Evolutionary conservation across 2,329 filamentous ascomycete genomes (phyloP).

Genomic region (Phaeosphaeriaceae sp.): DNA sequence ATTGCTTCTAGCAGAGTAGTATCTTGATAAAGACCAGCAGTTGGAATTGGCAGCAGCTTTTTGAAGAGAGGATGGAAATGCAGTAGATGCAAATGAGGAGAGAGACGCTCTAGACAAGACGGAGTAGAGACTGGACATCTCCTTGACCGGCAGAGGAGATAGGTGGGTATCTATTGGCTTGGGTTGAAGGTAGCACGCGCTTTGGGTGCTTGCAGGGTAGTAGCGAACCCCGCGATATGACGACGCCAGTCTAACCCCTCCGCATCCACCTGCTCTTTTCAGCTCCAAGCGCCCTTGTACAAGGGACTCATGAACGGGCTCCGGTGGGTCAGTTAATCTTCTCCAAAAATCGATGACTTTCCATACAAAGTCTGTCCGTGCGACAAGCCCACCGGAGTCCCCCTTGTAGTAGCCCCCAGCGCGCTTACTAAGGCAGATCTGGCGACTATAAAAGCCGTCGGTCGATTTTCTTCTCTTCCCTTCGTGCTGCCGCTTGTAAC

Average conservation of each 20-base stretch:
- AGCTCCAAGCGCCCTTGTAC: constrained; percentile 12
- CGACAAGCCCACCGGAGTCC: no score
- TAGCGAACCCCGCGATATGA: constrained; percentile 33
- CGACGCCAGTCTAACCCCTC: constrained; percentile 20
- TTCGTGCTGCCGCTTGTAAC: no score
- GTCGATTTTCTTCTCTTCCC: no score
- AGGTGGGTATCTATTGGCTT: constrained; percentile 28
- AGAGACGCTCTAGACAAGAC: constrained; percentile 23
- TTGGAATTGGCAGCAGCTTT: constrained; percentile 14
- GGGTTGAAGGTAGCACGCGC: constrained; percentile 9
- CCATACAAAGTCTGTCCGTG: no score
- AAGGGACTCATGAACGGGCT: no score
- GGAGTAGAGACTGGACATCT: constrained; percentile 33
- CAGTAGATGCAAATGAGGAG: constrained; percentile 3
- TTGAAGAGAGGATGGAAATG: constrained; percentile 7
- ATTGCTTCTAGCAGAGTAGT: constrained; percentile 21
- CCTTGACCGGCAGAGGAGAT: constrained; percentile 21
- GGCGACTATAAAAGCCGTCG: no score
- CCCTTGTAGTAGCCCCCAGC: no score
- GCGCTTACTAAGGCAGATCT: no score
- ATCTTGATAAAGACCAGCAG: constrained; percentile 18
- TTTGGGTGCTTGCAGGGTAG: constrained; percentile 8
- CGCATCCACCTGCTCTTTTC: constrained; percentile 35
- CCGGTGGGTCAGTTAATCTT: no score
- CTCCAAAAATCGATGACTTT: no score